A percentile compares a stretch with the other conserved stretches of the same genome.
Evolutionary conservation across 495 filamentous ascomycete species (phyloP).

Genomic region (Niebla homalea): DNA sequence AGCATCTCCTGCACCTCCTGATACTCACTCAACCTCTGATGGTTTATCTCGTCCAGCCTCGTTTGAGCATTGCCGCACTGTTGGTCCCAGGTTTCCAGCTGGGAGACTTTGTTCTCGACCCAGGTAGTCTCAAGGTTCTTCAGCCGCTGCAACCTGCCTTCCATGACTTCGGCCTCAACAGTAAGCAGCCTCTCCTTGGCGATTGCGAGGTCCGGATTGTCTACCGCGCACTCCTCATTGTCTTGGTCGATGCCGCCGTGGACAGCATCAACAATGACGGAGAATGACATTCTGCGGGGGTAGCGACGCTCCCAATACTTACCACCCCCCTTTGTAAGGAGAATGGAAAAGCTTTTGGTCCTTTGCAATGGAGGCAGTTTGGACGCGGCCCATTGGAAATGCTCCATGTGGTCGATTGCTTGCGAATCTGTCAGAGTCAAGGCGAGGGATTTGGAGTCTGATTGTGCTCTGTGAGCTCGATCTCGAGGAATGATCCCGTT

Average conservation of each 20-base stretch:
- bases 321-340: slow-evolving; percentile 14
- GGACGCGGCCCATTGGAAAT: slow-evolving; percentile 3
- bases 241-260: slow-evolving; percentile 14
- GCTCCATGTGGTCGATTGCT: slow-evolving; percentile 8
- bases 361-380: slow-evolving; percentile 25
- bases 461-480: slow-evolving; percentile 1
- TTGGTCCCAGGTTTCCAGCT: slow-evolving; percentile 50
- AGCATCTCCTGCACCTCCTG: slow-evolving; percentile 49
- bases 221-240: slow-evolving; percentile 21
- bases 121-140: slow-evolving; percentile 44
- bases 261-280: slow-evolving; percentile 66
- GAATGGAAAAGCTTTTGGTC: slow-evolving; percentile 31
- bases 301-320: slow-evolving; percentile 45
- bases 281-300: slow-evolving; percentile 78
- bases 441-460: slow-evolving; percentile 1
- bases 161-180: slow-evolving; percentile 49
- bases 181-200: slow-evolving; percentile 36
- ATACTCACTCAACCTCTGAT: slow-evolving; percentile 52
- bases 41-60: slow-evolving; percentile 53
- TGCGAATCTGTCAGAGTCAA: slow-evolving; percentile 3
- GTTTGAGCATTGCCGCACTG: slow-evolving; percentile 46
- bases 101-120: slow-evolving; percentile 49
- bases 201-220: slow-evolving; percentile 23
- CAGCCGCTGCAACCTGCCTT: slow-evolving; percentile 33
- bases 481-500: slow-evolving; percentile 4